Evolutionary conservation across 352 stramenopile species (phyloP).

Genomic region (Hyaloperonospora arabidopsidis): DNA sequence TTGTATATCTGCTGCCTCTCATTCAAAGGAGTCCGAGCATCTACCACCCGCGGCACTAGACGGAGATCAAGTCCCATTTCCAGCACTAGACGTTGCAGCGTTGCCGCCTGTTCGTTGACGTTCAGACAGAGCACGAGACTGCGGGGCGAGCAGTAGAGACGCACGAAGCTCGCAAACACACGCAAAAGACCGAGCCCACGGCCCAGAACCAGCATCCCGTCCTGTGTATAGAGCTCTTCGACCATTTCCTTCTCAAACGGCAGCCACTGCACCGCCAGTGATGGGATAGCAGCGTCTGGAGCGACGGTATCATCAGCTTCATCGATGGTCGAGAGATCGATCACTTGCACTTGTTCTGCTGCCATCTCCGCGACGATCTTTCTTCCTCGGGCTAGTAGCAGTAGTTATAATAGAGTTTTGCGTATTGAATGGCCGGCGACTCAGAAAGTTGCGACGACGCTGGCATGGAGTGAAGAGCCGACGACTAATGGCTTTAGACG

Average conservation of each 20-base stretch:
- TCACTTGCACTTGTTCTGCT: conserved; percentile 16
- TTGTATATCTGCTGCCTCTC: conserved; percentile 88
- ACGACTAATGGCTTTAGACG: too few relatives aligned
- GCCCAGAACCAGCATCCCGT: conserved; percentile 90
- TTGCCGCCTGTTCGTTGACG: conserved; percentile 77
- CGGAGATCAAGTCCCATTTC: conserved; percentile 82
- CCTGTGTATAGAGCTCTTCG: conserved; percentile 59
- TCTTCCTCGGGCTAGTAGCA: too few relatives aligned
- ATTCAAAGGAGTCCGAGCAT: conserved; percentile 58
- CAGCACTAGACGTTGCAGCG: conserved; percentile 70
- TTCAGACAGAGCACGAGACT: conserved; percentile 91
- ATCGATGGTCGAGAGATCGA: conserved; percentile 19
- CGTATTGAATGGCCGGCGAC: too few relatives aligned
- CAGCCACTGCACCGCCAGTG: conserved; percentile 46
- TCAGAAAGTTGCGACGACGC: too few relatives aligned
- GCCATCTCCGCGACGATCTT: too few relatives aligned
- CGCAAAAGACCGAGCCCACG: conserved; percentile 84
- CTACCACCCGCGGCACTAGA: conserved; percentile 83
- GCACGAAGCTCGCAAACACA: conserved; percentile 87
- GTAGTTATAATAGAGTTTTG: too few relatives aligned
- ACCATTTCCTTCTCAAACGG: conserved; percentile 68
- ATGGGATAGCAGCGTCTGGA: conserved; percentile 9
- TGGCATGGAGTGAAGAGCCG: too few relatives aligned
- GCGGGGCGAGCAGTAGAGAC: conserved; percentile 81
- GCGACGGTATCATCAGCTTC: conserved; percentile 4